phyloP scores from a whole-genome alignment of 2,329 filamentous ascomycete genomes.

The Cytospora chrysosperma region DNA sequence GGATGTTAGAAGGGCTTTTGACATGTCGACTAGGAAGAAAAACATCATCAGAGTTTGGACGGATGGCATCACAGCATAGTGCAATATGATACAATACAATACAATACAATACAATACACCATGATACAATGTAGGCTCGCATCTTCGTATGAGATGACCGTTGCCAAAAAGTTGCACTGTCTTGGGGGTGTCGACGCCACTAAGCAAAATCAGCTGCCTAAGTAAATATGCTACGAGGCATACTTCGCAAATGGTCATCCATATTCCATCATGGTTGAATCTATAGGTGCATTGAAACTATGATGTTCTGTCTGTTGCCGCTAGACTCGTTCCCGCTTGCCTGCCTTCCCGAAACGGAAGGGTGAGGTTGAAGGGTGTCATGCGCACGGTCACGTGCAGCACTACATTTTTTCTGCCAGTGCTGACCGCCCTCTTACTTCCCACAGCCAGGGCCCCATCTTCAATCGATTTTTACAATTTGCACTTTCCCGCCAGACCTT shows the following conservation, averaged over 20 bases:
- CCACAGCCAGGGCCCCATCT: conserved; percentile 18
- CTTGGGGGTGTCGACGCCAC: conserved; percentile 22
- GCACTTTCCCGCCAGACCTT: conserved; percentile 12
- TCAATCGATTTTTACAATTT: conserved; percentile 16
- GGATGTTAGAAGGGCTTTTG: neutral
- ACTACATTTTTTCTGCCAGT: neutral
- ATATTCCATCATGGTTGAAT: too few species aligned
- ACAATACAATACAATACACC: neutral
- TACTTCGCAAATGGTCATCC: neutral
- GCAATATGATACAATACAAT: too few species aligned
- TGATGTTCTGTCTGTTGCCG: neutral
- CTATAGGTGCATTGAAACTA: neutral
- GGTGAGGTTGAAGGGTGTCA: conserved; percentile 5
- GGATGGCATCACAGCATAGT: neutral
- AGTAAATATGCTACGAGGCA: conserved; percentile 21
- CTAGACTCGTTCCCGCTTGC: neutral
- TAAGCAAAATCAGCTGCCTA: conserved; percentile 20
- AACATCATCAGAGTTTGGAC: neutral
- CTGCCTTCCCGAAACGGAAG: neutral
- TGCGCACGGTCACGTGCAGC: conserved; percentile 10
- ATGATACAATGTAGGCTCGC: too few species aligned
- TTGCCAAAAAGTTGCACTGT: neutral
- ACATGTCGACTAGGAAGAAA: neutral
- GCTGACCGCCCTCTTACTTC: conserved; percentile 12
- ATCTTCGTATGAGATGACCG: too few species aligned